Percentiles rank a stretch among this genome's conserved stretches.
Conservation (phyloP, 768 basidiomycete species). For the Tulasnella sp. region DNA sequence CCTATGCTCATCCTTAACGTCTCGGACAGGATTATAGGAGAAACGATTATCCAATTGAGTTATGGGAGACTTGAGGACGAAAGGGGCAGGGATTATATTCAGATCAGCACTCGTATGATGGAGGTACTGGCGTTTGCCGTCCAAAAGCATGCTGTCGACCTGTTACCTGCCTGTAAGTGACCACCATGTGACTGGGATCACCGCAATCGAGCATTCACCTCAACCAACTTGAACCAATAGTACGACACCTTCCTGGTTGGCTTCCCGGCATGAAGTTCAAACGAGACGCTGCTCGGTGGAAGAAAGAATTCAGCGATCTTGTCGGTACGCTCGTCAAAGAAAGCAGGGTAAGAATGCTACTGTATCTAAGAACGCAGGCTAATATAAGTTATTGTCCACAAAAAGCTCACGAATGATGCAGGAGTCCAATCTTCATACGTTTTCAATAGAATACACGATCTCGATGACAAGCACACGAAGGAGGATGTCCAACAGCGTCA, state of each 20-base stretch:
- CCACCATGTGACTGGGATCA: neutral
- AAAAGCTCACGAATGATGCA: too few relatives aligned
- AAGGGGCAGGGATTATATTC: neutral
- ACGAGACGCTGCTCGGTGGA: neutral
- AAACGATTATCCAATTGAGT: neutral
- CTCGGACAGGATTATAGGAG: neutral
- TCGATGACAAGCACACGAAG: too few relatives aligned
- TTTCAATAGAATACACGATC: too few relatives aligned
- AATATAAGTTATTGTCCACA: too few relatives aligned
- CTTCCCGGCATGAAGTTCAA: slow-evolving; percentile 29
- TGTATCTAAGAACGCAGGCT: neutral
- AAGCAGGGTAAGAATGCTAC: neutral
- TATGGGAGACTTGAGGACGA: neutral
- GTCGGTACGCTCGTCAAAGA: neutral
- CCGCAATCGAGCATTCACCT: neutral
- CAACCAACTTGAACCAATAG: neutral
- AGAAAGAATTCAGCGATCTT: neutral
- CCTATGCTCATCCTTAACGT: too few relatives aligned
- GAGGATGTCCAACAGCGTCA: too few relatives aligned
- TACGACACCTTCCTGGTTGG: slow-evolving; percentile 29
- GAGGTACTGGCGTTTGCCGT: neutral
- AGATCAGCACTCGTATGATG: neutral
- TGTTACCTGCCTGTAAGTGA: neutral
- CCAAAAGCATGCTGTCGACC: neutral
- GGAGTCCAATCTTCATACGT: too few relatives aligned